These are phyloP conservation scores for Aspergillus spinulosporus DNA, from an alignment of 2,329 filamentous ascomycete genomes.

Conservation along the genomic window DNA sequence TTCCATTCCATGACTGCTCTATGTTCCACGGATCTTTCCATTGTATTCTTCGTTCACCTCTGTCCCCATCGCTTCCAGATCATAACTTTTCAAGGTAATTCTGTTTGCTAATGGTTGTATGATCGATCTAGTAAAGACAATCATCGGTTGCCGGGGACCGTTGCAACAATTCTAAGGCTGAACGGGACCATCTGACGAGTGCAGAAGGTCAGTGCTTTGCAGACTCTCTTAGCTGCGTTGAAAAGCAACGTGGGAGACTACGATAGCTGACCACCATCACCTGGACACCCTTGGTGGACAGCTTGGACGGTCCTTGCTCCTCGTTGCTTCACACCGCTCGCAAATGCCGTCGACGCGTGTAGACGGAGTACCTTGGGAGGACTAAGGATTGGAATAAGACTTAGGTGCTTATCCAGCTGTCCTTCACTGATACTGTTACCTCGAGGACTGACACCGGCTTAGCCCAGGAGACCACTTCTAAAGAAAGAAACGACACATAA, in stretches of 20 bases:
- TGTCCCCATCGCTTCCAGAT: neutral
- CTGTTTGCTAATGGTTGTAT: neutral
- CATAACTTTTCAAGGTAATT: neutral
- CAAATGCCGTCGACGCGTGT: neutral
- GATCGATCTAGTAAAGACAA: neutral
- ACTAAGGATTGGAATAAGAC: too few relatives aligned
- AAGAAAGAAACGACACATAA: constrained; percentile 13
- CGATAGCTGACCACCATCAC: neutral
- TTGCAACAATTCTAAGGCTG: neutral
- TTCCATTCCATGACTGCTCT: neutral
- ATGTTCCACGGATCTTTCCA: neutral
- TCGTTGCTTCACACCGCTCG: neutral
- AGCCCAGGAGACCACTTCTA: neutral
- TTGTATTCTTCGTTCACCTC: neutral
- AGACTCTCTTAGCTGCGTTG: neutral
- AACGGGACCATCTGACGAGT: neutral
- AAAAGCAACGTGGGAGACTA: constrained; percentile 1
- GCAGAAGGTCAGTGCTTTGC: neutral
- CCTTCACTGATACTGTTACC: too few relatives aligned
- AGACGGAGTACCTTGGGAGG: neutral
- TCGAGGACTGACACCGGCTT: too few relatives aligned
- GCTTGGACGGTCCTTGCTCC: neutral
- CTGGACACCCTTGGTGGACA: neutral
- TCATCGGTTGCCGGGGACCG: neutral
- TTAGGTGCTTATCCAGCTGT: too few relatives aligned